Base-by-base conservation (phyloP, 1,284 basidiomycete species). In the Neonothopanus nambi region DNA sequence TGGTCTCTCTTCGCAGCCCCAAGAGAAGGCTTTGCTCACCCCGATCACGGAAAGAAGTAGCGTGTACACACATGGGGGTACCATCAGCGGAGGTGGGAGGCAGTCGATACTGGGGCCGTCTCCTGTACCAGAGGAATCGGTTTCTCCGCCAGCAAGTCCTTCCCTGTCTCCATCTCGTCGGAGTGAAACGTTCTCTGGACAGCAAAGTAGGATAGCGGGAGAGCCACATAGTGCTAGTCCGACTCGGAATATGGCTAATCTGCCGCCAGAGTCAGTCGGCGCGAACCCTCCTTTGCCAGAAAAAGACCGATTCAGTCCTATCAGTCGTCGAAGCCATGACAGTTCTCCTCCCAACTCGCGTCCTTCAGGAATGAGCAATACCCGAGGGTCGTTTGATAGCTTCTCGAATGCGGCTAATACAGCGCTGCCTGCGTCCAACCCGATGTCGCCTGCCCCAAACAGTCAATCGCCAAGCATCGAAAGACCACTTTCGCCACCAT, bases 21-120 rank as follows among this genome's bases (percentile, higher is more conserved):
- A 52, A 43, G 59, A 57, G 44, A 68, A 52, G 46, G 57, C 52
- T 30, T 57, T 55, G 6, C 63, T 82, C 24, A 75, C 78, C 5
- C 77, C 78, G 15, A 80, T 82, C 51, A 76, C 73, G 15, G 80
- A 79, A 59, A 65, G 67, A 44, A 78, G 69, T 59, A 71, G 38
- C 59, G 45, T 38, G 15, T 52, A 51, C 15, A 60, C 57, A 6
- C 51, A 48, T 24, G 51, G 52, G 12, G 62, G 57, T 36, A 61
- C 65, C 38, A 54, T 61, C 65, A 1, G 42, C 48, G n/a, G 65
- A 67, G 35, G 49, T 20, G 33, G 49, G n/a, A 40, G 37, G 18
- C 42, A 38, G 17, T 47, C 45, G 21, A 39, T 46, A 18, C 37
- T 30, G 12, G 40, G 55, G 9, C 46, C 55, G 12, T 52, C 55